phyloP scores from a whole-genome alignment of 495 filamentous ascomycete species.

The Hypoxylon rickii region DNA sequence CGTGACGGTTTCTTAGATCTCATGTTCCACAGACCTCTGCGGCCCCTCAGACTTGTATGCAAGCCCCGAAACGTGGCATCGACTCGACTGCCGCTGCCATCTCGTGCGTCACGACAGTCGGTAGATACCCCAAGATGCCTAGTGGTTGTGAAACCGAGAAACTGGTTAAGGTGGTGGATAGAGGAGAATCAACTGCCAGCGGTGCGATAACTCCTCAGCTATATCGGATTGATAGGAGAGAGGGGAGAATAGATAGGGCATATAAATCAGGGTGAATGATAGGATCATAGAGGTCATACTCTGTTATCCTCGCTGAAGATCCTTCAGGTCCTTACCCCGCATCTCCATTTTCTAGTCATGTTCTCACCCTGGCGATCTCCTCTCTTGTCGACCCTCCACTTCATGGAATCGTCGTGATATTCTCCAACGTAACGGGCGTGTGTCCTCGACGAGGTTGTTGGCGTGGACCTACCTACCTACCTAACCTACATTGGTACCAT shows the following conservation, averaged over 20 bases:
- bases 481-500: slow-evolving; percentile 16
- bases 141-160: too few species aligned
- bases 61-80: slow-evolving; percentile 16
- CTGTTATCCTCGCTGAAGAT: slow-evolving; percentile 23
- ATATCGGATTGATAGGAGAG: slow-evolving; percentile 4
- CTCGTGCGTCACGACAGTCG: slow-evolving; percentile 27
- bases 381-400: slow-evolving; percentile 16
- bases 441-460: neutral
- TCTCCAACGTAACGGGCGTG: slow-evolving; percentile 27
- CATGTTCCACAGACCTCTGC: slow-evolving; percentile 7
- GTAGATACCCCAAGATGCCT: slow-evolving; percentile 20
- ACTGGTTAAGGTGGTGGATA: neutral
- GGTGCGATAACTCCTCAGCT: slow-evolving; percentile 2
- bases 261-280: slow-evolving; percentile 18
- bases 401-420: slow-evolving; percentile 20
- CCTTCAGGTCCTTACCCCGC: slow-evolving; percentile 30
- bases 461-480: slow-evolving; percentile 25
- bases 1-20: slow-evolving; percentile 10
- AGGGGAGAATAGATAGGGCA: slow-evolving; percentile 5
- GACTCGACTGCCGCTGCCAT: slow-evolving; percentile 24
- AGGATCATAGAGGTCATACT: slow-evolving; percentile 13
- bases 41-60: slow-evolving; percentile 4
- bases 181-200: slow-evolving; percentile 17
- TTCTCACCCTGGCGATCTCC: too few species aligned
- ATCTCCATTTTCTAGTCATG: too few species aligned